Evolutionary conservation across 2,329 filamentous ascomycete genomes (phyloP).

Genomic region (Xylaria sp.): DNA sequence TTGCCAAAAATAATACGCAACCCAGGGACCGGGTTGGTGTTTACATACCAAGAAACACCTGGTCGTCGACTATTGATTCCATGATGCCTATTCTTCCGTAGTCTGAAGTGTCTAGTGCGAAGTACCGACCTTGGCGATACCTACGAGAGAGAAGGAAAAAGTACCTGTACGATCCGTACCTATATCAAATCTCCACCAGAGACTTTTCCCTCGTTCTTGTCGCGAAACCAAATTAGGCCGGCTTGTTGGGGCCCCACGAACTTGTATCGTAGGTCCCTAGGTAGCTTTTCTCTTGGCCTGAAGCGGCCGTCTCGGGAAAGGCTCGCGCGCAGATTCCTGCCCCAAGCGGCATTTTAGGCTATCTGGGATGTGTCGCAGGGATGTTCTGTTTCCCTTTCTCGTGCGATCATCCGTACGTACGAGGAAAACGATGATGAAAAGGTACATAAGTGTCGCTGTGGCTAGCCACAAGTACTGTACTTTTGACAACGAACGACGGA

Average conservation of each 20-base stretch:
- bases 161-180: not conserved
- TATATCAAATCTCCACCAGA: not conserved
- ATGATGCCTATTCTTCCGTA: too few relatives aligned
- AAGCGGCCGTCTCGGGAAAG: too few relatives aligned
- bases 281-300: too few relatives aligned
- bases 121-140: too few relatives aligned
- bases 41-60: not conserved
- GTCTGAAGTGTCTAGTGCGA: too few relatives aligned
- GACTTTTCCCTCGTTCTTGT: not conserved
- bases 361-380: conserved; percentile 19
- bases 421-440: too few relatives aligned
- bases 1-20: not conserved
- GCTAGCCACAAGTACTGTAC: not conserved
- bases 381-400: not conserved
- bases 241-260: not conserved
- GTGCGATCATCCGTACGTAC: too few relatives aligned
- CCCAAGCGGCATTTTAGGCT: conserved; percentile 10
- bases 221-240: not conserved
- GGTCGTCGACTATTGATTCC: too few relatives aligned
- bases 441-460: not conserved
- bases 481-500: not conserved
- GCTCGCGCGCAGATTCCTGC: conserved; percentile 2
- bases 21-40: not conserved
- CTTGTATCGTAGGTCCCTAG: too few relatives aligned
- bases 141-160: too few relatives aligned